Evolutionary conservation across 441 rosid genomes (phyloP), one percentile per base, ranked within the genome.

Genomic region (Sinapis alba): DNA sequence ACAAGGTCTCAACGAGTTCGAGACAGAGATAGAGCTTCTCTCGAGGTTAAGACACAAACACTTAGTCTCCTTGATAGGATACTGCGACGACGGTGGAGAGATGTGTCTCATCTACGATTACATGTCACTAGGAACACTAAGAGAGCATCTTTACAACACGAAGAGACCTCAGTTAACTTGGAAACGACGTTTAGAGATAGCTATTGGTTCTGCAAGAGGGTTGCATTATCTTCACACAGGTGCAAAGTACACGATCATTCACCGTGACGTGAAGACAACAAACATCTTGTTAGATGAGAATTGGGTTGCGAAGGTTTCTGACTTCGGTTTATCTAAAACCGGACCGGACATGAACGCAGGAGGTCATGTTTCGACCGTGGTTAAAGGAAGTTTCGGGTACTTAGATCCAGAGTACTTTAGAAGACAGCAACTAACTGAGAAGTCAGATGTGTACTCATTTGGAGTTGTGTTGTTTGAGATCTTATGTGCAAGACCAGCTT

Each of bases 21-120:
- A 84, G 77, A 93, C 97, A 0, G 98, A 93, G 67, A 90, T 93
- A 8, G 96, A 91, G 76, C 91, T 90, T 89, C 93, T 94, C 16
- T 91, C 97, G 0, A 87, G 87, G 83, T 71, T 94, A 43, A 83
- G 98, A 70, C 96, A 94, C 85, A 86, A 83, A 83, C 98, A 94
- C 64, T 82, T 94, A 47, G 98, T 91, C 32, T 94, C 98, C 0
- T 78, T 93, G 68, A 91, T 93, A 4, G 96, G 98, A 5, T 91
- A 79, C 62, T 93, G 98, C 50, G 98, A 93, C 57, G 98, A 93
- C 56, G 89, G 86, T 10, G 93, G 89, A 23, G 98, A 90, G 76
- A 86, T 88, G 93, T 78, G 86, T 69, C 36, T 88, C 72, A 84
- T 88, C 12, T 88, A 88, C 15, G 90, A 88, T 53, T 81, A 83